Conservation (phyloP, 176 grass and related monocot species). For the Cenchrus americanus region DNA sequence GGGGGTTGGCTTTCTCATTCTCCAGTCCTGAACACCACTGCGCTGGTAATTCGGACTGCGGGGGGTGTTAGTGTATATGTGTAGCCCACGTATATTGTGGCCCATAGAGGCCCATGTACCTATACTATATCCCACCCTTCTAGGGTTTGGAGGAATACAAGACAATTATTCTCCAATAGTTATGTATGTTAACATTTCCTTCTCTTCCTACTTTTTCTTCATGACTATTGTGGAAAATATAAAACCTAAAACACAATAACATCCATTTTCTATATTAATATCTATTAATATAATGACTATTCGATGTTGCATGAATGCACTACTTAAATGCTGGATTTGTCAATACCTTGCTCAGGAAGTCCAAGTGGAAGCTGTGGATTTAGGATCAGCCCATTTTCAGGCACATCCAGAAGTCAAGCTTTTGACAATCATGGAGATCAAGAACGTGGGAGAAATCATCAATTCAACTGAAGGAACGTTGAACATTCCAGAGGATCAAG, state of each 20-base stretch:
- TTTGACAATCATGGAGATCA: constrained; percentile 29
- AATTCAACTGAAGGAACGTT: constrained; percentile 46
- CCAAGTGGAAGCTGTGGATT: constrained; percentile 39
- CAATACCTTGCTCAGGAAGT: constrained; percentile 46
- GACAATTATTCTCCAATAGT: too few relatives aligned
- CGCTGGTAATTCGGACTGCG: too few relatives aligned
- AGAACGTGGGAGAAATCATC: constrained; percentile 6
- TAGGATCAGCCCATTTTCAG: constrained; percentile 32
- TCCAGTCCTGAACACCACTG: too few relatives aligned
- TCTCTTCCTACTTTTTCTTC: neutral
- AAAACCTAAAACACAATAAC: neutral
- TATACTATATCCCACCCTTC: too few relatives aligned
- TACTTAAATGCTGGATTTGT: constrained; percentile 10
- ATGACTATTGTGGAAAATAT: neutral
- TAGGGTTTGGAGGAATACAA: too few relatives aligned
- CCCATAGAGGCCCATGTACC: too few relatives aligned
- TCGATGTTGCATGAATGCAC: neutral
- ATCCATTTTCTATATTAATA: neutral
- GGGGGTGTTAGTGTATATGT: too few relatives aligned
- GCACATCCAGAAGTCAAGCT: constrained; percentile 37
- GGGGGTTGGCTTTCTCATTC: too few relatives aligned
- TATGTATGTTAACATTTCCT: neutral
- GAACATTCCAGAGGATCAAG: constrained; percentile 48
- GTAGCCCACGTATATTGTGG: too few relatives aligned
- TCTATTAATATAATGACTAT: neutral